These are phyloP conservation scores for Dioscorea zingiberensis DNA, from an alignment of 106 monocot species.

Conservation along the genomic window DNA sequence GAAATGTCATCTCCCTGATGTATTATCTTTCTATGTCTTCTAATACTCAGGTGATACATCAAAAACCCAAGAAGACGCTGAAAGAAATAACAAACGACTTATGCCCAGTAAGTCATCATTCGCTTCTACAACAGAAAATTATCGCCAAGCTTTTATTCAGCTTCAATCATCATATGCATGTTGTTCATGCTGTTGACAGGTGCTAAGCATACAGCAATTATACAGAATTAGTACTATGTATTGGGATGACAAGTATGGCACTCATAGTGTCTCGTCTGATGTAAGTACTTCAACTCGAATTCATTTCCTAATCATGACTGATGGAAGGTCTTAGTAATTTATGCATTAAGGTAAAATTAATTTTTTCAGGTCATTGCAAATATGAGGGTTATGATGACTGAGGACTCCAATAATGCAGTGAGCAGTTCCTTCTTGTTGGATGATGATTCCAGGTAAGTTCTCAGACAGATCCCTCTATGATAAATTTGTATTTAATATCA, in stretches of 20 bases:
- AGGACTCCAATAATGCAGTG: constrained; percentile 27
- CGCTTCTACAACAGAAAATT: not conserved
- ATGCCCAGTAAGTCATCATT: constrained; percentile 31
- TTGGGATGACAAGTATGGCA: constrained; percentile 32
- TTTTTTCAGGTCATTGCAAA: constrained; percentile 30
- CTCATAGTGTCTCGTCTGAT: constrained; percentile 23
- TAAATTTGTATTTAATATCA: too few relatives aligned
- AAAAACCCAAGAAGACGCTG: constrained; percentile 48
- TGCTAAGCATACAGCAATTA: constrained; percentile 31
- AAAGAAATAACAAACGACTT: constrained; percentile 43
- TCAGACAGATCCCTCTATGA: too few relatives aligned
- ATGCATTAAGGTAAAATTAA: not conserved
- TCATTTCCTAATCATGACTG: too few relatives aligned
- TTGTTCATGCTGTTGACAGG: constrained; percentile 10
- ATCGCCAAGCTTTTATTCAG: too few relatives aligned
- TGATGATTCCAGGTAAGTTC: constrained; percentile 39
- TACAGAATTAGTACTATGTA: constrained; percentile 36
- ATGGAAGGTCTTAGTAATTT: too few relatives aligned
- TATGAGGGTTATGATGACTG: constrained; percentile 35
- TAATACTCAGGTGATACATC: constrained; percentile 24
- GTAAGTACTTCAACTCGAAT: constrained; percentile 6
- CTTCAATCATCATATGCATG: not conserved
- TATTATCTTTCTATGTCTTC: not conserved
- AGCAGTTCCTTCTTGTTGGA: constrained; percentile 42
- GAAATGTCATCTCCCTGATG: not conserved